Evolutionary conservation across 78 protist genomes (phyloP).

Genomic region (Mantamonas sphyraenae): DNA sequence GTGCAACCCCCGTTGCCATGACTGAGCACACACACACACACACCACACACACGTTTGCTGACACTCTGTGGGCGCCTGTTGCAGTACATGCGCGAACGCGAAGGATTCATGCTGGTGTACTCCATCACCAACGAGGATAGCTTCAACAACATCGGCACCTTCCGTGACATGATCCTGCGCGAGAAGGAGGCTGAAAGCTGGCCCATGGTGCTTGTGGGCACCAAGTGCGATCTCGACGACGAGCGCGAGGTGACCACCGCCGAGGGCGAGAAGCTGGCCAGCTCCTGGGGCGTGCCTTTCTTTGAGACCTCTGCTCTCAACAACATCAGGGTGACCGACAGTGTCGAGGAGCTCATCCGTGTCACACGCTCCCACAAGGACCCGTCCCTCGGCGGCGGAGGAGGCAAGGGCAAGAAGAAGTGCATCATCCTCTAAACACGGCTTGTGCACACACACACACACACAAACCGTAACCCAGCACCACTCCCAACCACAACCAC

Average conservation of each 20-base stretch:
- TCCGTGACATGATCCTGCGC: conserved; percentile 32
- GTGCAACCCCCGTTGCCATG: no score
- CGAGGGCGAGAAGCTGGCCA: conserved; percentile 51
- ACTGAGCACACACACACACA: no score
- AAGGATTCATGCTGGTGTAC: conserved; percentile 52
- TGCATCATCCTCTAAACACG: no score
- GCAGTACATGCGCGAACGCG: conserved; percentile 28
- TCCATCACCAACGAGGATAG: conserved; percentile 11
- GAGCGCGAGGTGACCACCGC: conserved; percentile 45
- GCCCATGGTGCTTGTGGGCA: conserved; percentile 54
- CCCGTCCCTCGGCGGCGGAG: no score
- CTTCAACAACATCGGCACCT: conserved; percentile 6
- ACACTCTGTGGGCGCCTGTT: no score
- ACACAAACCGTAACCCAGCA: no score
- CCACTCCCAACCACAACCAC: no score
- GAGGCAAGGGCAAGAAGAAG: no score
- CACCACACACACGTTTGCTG: no score
- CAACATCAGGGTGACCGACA: conserved; percentile 41
- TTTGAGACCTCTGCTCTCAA: conserved; percentile 58
- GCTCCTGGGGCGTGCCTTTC: conserved; percentile 35
- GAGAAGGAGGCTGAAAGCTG: conserved; percentile 11
- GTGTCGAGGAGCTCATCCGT: no score
- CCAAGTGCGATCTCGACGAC: conserved; percentile 63
- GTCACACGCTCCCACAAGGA: no score
- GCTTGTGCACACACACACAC: no score